Percentiles rank a stretch among this genome's conserved stretches.
Conservation (phyloP, 805 yeast species). For the Candida lessepsii region DNA sequence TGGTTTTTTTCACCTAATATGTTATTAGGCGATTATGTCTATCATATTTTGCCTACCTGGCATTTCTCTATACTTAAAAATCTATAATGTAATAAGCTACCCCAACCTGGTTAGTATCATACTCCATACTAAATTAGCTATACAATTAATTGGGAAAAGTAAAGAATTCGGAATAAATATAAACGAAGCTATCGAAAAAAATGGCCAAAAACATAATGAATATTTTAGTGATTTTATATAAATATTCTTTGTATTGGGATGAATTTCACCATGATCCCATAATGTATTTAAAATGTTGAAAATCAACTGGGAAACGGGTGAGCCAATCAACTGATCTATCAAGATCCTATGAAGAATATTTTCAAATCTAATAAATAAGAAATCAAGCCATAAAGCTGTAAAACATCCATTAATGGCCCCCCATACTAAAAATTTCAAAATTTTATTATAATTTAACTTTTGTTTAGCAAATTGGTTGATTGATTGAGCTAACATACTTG, state of each 20-base stretch:
- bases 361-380: slow-evolving; percentile 38
- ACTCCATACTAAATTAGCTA: slow-evolving; percentile 57
- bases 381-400: slow-evolving; percentile 55
- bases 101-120: slow-evolving; percentile 41
- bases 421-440: slow-evolving; percentile 54
- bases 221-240: slow-evolving; percentile 49
- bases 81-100: background rate
- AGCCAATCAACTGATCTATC: slow-evolving; percentile 55
- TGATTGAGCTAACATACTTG: slow-evolving; percentile 45
- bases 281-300: slow-evolving; percentile 48
- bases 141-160: slow-evolving; percentile 59
- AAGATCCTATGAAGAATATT: slow-evolving; percentile 39
- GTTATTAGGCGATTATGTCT: too few relatives aligned
- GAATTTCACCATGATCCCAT: slow-evolving; percentile 54
- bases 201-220: slow-evolving; percentile 60
- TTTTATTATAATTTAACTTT: slow-evolving; percentile 30
- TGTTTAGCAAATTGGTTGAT: slow-evolving; percentile 33
- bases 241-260: slow-evolving; percentile 30
- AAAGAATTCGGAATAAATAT: slow-evolving; percentile 45
- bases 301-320: slow-evolving; percentile 51
- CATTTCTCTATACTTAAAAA: too few relatives aligned
- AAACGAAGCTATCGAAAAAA: slow-evolving; percentile 52
- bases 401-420: slow-evolving; percentile 59
- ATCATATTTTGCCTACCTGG: too few relatives aligned
- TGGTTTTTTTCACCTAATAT: background rate